Evolutionary conservation across 2,329 filamentous ascomycete genomes (phyloP).

Genomic region (Arachnomyces sp.): DNA sequence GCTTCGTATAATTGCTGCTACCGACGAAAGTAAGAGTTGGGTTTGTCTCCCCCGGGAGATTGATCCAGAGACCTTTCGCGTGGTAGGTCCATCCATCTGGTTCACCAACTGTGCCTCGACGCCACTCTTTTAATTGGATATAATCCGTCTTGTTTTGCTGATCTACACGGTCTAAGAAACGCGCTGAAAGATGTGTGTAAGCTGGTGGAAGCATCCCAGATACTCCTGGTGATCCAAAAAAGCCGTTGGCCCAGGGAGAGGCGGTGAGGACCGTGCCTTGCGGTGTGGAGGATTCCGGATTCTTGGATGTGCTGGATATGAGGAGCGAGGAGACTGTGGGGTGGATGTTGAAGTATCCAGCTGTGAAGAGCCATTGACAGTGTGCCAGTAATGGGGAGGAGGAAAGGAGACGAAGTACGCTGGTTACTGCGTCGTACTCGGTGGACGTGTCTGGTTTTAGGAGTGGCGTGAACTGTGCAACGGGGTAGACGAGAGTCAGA

Average conservation of each 20-base stretch:
- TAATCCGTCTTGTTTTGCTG: constrained; percentile 47
- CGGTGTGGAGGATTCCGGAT: constrained; percentile 24
- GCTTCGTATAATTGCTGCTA: constrained; percentile 90
- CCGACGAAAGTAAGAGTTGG: constrained; percentile 79
- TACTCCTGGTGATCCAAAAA: constrained; percentile 80
- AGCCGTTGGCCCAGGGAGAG: constrained; percentile 88
- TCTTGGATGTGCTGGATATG: constrained; percentile 56
- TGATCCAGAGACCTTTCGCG: constrained; percentile 91
- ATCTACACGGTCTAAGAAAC: constrained; percentile 63
- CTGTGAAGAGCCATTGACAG: constrained; percentile 90
- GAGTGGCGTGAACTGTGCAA: constrained; percentile 81
- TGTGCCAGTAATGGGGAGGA: constrained; percentile 52
- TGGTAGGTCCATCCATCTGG: constrained; percentile 94
- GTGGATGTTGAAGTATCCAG: constrained; percentile 97
- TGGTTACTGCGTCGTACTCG: constrained; percentile 73
- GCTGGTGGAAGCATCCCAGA: constrained; percentile 86
- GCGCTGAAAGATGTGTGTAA: constrained; percentile 79
- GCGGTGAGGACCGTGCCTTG: constrained; percentile 83
- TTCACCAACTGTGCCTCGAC: constrained; percentile 68
- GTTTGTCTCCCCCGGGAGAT: constrained; percentile 49
- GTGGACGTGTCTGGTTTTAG: constrained; percentile 74
- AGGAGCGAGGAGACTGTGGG: constrained; percentile 73
- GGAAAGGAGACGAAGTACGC: constrained; percentile 63
- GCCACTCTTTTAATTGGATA: constrained; percentile 81
- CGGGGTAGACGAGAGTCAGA: constrained; percentile 74